phyloP scores from a whole-genome alignment of 176 grass and related monocot species.

The Thalia dealbata region DNA sequence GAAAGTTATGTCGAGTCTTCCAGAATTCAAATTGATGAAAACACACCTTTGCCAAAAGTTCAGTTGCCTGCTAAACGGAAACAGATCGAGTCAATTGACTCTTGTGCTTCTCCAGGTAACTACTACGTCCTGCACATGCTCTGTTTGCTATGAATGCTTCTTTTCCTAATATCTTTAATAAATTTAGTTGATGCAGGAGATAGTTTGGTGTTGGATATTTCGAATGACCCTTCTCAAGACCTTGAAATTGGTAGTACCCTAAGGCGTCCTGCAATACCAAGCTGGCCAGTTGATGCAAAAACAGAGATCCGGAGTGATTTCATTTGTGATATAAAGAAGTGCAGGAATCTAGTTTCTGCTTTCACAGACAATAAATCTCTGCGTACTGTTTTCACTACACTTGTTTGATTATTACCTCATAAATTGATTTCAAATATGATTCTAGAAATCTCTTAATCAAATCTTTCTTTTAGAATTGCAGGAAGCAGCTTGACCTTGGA shows the following conservation, averaged over 20 bases:
- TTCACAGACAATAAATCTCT: constrained; percentile 37
- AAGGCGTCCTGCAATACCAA: constrained; percentile 28
- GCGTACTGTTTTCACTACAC: constrained; percentile 32
- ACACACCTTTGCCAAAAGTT: constrained; percentile 30
- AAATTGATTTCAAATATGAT: constrained; percentile 1
- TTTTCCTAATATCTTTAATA: constrained; percentile 4
- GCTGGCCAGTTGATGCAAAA: constrained; percentile 26
- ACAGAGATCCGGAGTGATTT: constrained; percentile 33
- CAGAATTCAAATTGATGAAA: constrained; percentile 58
- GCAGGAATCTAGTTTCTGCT: constrained; percentile 12
- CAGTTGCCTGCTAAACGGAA: constrained; percentile 34
- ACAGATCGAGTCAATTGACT: constrained; percentile 34
- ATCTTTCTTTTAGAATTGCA: constrained; percentile 49
- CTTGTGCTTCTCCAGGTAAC: constrained; percentile 40
- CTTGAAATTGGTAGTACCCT: constrained; percentile 40
- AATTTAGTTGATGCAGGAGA: constrained; percentile 46
- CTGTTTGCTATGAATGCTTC: constrained; percentile 8
- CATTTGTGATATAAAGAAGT: constrained; percentile 16
- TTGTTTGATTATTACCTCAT: constrained; percentile 5
- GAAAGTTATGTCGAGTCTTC: constrained; percentile 39
- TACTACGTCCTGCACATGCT: background rate
- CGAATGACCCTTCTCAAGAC: constrained; percentile 43
- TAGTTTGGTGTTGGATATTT: constrained; percentile 50
- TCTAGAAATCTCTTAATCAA: constrained; percentile 31
- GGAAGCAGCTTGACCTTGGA: constrained; percentile 51